Percentiles rank a stretch among this genome's conserved stretches.
phyloP scores from a whole-genome alignment of 305 asterid species.

The Petunia hybrid region DNA sequence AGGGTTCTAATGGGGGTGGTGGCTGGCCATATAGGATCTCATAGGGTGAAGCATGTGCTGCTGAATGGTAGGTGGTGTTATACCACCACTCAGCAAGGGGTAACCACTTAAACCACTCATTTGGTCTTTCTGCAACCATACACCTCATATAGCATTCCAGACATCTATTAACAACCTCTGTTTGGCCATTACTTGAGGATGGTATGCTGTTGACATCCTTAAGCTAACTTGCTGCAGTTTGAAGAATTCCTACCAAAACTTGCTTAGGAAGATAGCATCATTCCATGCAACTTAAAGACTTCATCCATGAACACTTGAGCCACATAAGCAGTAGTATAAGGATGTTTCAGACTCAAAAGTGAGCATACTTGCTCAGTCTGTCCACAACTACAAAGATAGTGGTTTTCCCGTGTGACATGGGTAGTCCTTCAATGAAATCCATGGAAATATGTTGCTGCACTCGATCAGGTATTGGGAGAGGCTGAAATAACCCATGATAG shows the following conservation, averaged over 20 bases:
- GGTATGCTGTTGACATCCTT: background rate
- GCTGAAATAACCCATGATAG: background rate
- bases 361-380: background rate
- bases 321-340: background rate
- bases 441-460: too few relatives aligned
- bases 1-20: too few relatives aligned
- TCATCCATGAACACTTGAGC: background rate
- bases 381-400: background rate
- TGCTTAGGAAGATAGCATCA: background rate
- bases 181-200: slow-evolving; percentile 13
- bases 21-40: too few relatives aligned
- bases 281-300: background rate
- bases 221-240: background rate
- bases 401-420: background rate
- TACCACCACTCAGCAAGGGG: too few relatives aligned
- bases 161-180: too few relatives aligned
- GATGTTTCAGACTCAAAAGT: background rate
- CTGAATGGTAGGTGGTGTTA: too few relatives aligned
- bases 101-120: background rate
- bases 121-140: background rate
- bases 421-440: background rate
- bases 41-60: too few relatives aligned
- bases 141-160: background rate
- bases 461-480: background rate
- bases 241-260: too few relatives aligned